Percentiles rank a stretch among this genome's conserved stretches.
Evolutionary conservation across 129 eudicot species (phyloP).

Genomic region (Flaveria brownii): DNA sequence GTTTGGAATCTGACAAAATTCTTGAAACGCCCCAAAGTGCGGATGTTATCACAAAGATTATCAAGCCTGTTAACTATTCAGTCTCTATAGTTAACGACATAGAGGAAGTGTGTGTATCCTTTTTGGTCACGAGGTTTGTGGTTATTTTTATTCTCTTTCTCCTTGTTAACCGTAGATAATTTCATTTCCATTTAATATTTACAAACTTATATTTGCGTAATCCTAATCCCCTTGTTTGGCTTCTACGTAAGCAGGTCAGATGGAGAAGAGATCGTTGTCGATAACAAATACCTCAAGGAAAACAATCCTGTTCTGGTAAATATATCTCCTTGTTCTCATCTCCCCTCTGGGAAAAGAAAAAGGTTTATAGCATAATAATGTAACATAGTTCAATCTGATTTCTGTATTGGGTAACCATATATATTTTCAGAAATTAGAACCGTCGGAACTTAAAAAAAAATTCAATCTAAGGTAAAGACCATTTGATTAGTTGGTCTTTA

Average conservation of each 20-base stretch:
- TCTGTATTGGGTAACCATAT: constrained; percentile 7
- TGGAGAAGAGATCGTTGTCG: constrained; percentile 72
- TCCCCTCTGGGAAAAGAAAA: background rate
- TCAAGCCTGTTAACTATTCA: constrained; percentile 72
- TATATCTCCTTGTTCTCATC: constrained; percentile 1
- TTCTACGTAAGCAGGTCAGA: constrained; percentile 61
- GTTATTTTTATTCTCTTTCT: background rate
- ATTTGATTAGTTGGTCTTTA: background rate
- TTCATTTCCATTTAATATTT: background rate
- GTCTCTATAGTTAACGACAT: constrained; percentile 39
- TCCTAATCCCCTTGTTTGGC: constrained; percentile 1
- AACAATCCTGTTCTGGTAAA: constrained; percentile 72
- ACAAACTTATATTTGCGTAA: background rate
- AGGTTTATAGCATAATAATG: background rate
- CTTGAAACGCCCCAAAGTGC: constrained; percentile 31
- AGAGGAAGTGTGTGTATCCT: constrained; percentile 64
- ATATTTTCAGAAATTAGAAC: background rate
- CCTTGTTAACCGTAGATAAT: background rate
- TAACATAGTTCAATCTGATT: background rate
- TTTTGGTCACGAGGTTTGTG: constrained; percentile 77
- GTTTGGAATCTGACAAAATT: constrained; percentile 19
- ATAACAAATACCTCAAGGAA: constrained; percentile 78
- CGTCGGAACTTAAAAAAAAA: background rate
- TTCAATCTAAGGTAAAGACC: background rate
- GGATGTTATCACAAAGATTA: constrained; percentile 48